Percentiles rank a stretch among this genome's conserved stretches.
Evolutionary conservation across 768 basidiomycete genomes (phyloP).

Genomic region (Cystoderma amianthinum): DNA sequence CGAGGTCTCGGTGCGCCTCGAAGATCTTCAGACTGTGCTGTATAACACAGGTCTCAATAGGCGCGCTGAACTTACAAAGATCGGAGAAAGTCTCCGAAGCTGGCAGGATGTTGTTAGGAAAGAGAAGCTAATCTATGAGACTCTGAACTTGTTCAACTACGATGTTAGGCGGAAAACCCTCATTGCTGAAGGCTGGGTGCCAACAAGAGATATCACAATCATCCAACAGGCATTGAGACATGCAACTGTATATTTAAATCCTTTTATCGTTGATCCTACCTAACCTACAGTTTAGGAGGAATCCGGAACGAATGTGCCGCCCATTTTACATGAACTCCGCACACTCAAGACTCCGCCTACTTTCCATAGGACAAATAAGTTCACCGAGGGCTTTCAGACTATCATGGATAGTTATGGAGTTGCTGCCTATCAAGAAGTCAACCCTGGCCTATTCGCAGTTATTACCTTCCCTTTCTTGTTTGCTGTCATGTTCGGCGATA

Average conservation of each 20-base stretch:
- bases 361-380: slow-evolving; percentile 90
- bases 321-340: slow-evolving; percentile 84
- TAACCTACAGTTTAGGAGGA: slow-evolving; percentile 54
- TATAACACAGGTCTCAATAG: slow-evolving; percentile 86
- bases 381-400: slow-evolving; percentile 94
- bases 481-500: slow-evolving; percentile 99
- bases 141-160: slow-evolving; percentile 92
- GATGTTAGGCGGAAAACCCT: slow-evolving; percentile 91
- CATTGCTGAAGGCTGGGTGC: slow-evolving; percentile 97
- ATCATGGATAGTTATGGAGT: slow-evolving; percentile 99
- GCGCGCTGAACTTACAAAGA: slow-evolving; percentile 71
- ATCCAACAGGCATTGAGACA: slow-evolving; percentile 86
- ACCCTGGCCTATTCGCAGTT: slow-evolving; percentile 90
- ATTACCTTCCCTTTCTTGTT: slow-evolving; percentile 97
- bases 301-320: slow-evolving; percentile 87
- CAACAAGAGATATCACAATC: slow-evolving; percentile 79
- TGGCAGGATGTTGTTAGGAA: slow-evolving; percentile 95
- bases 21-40: slow-evolving; percentile 84
- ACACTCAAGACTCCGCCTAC: slow-evolving; percentile 94
- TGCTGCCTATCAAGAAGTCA: slow-evolving; percentile 92
- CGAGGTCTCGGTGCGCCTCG: slow-evolving; percentile 82
- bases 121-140: slow-evolving; percentile 96
- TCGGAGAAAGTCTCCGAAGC: slow-evolving; percentile 78
- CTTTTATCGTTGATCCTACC: slow-evolving; percentile 1
- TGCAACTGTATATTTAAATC: slow-evolving; percentile 75